phyloP scores from a whole-genome alignment of 1,139 yeast species.

The Kodamaea derodonti region DNA sequence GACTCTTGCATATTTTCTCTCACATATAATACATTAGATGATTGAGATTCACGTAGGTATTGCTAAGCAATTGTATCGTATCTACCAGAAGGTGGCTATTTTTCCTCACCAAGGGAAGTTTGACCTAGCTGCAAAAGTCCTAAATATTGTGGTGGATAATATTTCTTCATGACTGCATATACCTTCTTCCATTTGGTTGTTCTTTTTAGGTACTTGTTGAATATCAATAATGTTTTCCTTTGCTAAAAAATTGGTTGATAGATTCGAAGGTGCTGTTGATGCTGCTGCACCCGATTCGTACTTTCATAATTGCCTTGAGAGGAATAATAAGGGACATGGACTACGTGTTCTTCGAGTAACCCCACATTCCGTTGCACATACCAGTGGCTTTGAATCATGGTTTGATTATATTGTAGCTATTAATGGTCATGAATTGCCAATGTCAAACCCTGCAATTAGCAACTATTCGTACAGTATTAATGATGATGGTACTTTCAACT shows the following conservation, averaged over 20 bases:
- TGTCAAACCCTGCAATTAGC: conserved; percentile 35
- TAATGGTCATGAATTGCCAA: conserved; percentile 70
- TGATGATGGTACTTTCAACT: conserved; percentile 43
- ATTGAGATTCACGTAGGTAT: no score
- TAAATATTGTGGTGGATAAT: no score
- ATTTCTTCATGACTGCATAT: no score
- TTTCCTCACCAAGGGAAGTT: no score
- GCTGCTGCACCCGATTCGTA: conserved; percentile 44
- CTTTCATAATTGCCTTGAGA: conserved; percentile 41
- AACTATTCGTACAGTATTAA: conserved; percentile 31
- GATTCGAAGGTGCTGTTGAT: conserved; percentile 51
- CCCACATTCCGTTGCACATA: conserved; percentile 39
- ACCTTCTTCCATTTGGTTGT: background rate
- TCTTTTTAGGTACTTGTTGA: background rate
- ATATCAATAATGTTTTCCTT: conserved; percentile 68
- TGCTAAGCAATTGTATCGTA: no score
- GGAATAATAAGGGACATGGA: conserved; percentile 43
- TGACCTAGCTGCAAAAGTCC: no score
- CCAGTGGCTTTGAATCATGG: conserved; percentile 63
- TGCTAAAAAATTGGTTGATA: conserved; percentile 78
- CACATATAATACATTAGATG: no score
- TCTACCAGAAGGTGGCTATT: no score
- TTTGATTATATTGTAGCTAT: conserved; percentile 81
- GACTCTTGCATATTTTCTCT: background rate
- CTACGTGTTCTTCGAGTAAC: conserved; percentile 38